phyloP scores from a whole-genome alignment of 371 early-diverging fungal species.

The Encephalitozoon hellem region DNA sequence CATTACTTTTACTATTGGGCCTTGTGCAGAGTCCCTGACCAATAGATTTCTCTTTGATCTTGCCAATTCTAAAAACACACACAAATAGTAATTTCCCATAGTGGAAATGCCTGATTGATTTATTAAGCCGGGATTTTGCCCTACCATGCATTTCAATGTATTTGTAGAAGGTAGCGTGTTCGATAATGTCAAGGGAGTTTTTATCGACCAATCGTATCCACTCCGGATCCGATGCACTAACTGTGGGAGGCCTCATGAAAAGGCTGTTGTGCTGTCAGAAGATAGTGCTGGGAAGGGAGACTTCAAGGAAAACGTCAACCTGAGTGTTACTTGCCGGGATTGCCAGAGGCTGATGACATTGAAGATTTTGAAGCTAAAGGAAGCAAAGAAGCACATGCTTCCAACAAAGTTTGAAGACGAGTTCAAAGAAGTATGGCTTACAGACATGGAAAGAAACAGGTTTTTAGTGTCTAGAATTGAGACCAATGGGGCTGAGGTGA shows the following conservation, averaged over 20 bases:
- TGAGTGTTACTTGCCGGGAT: conserved; percentile 10
- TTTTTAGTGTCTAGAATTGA: conserved; percentile 14
- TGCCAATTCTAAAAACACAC: background rate
- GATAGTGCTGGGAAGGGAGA: conserved; percentile 1
- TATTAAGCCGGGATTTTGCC: background rate
- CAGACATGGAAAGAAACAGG: conserved; percentile 1
- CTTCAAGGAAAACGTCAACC: conserved; percentile 15
- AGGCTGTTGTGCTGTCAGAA: conserved; percentile 26
- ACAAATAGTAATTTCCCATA: background rate
- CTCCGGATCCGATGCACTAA: conserved; percentile 13
- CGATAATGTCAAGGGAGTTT: conserved; percentile 20
- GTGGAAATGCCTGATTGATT: background rate
- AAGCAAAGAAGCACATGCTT: background rate
- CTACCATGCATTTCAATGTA: background rate
- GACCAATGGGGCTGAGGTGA: conserved; percentile 11
- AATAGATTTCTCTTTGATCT: background rate
- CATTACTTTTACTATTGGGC: background rate
- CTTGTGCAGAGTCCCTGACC: background rate
- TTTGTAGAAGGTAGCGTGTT: conserved; percentile 32
- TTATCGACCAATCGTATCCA: conserved; percentile 19
- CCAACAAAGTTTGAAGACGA: conserved; percentile 1
- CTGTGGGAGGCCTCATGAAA: conserved; percentile 20
- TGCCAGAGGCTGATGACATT: conserved; percentile 22
- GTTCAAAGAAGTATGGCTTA: background rate
- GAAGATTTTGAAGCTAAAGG: background rate